Evolutionary conservation across 2,329 filamentous ascomycete species (phyloP).

Genomic region (Trichophyton verrucosum): DNA sequence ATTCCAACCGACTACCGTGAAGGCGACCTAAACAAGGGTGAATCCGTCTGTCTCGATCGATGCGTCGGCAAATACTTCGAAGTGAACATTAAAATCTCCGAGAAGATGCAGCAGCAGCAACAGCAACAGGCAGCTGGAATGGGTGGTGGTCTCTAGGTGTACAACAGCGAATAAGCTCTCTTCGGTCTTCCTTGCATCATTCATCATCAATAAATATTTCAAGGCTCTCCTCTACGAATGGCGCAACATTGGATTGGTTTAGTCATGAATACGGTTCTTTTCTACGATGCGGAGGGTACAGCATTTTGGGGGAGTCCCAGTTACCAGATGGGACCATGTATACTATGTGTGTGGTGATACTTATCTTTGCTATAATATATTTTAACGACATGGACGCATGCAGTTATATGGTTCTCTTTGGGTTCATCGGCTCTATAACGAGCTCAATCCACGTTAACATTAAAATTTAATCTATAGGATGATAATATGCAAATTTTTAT

Average conservation of each 20-base stretch:
- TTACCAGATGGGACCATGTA: background rate
- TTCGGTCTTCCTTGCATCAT: background rate
- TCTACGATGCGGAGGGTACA: background rate
- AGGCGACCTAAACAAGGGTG: slow-evolving; percentile 94
- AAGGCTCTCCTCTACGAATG: background rate
- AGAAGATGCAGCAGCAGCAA: slow-evolving; percentile 86
- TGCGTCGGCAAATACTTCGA: slow-evolving; percentile 98
- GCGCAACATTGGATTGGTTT: background rate
- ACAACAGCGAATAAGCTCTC: background rate
- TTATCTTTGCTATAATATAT: slow-evolving; percentile 1
- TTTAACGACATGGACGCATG: background rate
- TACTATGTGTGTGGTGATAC: background rate
- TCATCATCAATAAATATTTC: background rate
- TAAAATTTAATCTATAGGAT: background rate
- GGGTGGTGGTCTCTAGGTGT: background rate
- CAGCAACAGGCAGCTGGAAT: background rate
- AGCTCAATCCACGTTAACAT: background rate
- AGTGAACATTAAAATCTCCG: slow-evolving; percentile 92
- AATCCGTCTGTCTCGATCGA: slow-evolving; percentile 94
- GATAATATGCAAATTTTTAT: background rate
- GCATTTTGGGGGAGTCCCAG: background rate
- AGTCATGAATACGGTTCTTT: background rate
- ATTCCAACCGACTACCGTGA: slow-evolving; percentile 87
- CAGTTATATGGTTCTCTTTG: background rate
- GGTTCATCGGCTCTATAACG: background rate